Evolutionary conservation across 495 filamentous ascomycete genomes (phyloP).

Genomic region (Cercophora scortea): DNA sequence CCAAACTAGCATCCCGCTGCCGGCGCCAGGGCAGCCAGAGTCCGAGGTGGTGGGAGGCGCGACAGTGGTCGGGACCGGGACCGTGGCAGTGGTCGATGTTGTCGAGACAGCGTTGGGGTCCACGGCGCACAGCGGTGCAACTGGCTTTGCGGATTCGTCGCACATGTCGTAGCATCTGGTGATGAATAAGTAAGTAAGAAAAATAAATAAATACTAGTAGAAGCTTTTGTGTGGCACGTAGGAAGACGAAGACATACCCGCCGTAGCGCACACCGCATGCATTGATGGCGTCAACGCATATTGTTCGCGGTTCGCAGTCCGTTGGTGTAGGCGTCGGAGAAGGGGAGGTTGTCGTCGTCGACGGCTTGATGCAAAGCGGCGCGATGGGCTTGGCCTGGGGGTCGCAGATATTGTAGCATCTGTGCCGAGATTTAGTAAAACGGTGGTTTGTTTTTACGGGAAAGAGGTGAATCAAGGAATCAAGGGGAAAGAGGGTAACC

Average conservation of each 20-base stretch:
- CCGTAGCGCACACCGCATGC: background rate
- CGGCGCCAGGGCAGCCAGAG: background rate
- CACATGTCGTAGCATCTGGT: conserved; percentile 1
- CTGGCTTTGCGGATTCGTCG: background rate
- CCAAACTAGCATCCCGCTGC: background rate
- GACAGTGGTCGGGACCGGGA: background rate
- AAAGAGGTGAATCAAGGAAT: too few relatives aligned
- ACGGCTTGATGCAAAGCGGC: too few relatives aligned
- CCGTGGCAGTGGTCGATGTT: background rate
- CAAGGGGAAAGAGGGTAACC: too few relatives aligned
- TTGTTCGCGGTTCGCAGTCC: background rate
- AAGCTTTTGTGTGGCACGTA: background rate
- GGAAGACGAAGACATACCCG: background rate
- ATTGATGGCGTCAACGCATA: conserved; percentile 2
- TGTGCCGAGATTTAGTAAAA: too few relatives aligned
- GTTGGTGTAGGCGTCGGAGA: background rate
- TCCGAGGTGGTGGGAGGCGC: background rate
- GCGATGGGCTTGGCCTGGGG: too few relatives aligned
- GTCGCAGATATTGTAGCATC: too few relatives aligned
- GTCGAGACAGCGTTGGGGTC: background rate
- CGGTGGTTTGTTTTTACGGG: too few relatives aligned
- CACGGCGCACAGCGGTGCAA: background rate
- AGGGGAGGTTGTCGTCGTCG: too few relatives aligned
- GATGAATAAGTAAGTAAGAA: too few relatives aligned
- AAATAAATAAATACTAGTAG: background rate